These are phyloP conservation scores for Cenchrus purpureus DNA, from an alignment of 176 grass and related monocot genomes.

Conservation along the genomic window DNA sequence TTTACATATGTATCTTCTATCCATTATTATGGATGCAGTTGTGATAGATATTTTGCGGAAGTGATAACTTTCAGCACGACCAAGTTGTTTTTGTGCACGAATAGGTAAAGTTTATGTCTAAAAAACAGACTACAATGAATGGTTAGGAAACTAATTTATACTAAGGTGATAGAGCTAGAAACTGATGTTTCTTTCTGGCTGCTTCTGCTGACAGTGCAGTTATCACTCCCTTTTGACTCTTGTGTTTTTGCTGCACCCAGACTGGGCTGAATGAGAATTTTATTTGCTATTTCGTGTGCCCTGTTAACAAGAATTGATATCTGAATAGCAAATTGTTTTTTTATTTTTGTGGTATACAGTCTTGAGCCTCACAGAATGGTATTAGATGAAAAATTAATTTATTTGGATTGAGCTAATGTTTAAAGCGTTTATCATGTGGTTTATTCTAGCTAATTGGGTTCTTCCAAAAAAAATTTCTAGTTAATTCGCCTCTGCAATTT, in stretches of 20 bases:
- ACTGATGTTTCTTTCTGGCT: background rate
- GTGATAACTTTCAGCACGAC: background rate
- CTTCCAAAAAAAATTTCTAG: background rate
- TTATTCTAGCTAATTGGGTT: conserved; percentile 4
- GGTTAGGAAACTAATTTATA: background rate
- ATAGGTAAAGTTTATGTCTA: background rate
- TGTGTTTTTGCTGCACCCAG: background rate
- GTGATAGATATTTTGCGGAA: background rate
- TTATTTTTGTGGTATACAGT: background rate
- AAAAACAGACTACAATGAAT: background rate
- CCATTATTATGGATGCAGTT: background rate
- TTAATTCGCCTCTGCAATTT: conserved; percentile 11
- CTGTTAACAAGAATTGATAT: conserved; percentile 12
- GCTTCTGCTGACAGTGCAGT: background rate
- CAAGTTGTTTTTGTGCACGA: background rate
- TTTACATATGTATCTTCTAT: background rate
- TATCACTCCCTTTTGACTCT: background rate
- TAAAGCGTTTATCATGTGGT: background rate
- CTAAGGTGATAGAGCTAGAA: conserved; percentile 13
- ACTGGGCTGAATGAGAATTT: background rate
- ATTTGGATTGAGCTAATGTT: background rate
- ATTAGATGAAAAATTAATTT: conserved; percentile 11
- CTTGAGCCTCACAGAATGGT: background rate
- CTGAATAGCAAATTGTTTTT: conserved; percentile 25
- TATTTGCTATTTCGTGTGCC: background rate